phyloP scores from a whole-genome alignment of 495 filamentous ascomycete genomes.

The Cercophora newfieldiana region DNA sequence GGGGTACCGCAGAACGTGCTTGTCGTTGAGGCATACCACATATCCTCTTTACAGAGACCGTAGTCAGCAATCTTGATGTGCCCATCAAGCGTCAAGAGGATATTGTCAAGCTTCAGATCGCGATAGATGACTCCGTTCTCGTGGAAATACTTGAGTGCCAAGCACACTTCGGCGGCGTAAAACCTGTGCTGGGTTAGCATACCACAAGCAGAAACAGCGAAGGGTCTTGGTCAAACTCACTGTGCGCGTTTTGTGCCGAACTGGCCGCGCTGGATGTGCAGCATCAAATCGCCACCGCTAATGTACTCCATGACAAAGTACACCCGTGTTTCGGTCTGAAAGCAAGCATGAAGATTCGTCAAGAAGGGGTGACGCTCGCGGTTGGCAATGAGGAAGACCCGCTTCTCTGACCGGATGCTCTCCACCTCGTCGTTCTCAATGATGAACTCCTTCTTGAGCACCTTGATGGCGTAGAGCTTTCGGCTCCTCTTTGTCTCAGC shows the following conservation, averaged over 20 bases:
- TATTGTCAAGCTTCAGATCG: conserved; percentile 99
- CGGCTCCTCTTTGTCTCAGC: conserved; percentile 92
- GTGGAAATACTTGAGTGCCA: conserved; percentile 98
- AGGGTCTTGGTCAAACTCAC: conserved; percentile 52
- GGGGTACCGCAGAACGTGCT: conserved; percentile 99
- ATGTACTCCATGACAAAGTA: conserved; percentile 99
- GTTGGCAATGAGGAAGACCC: conserved; percentile 95
- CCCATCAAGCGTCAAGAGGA: conserved; percentile 90
- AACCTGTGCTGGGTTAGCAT: conserved; percentile 58
- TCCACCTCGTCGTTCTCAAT: conserved; percentile 99
- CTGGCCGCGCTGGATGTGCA: conserved; percentile 96
- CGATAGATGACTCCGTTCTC: conserved; percentile 99
- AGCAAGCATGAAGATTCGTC: conserved; percentile 93
- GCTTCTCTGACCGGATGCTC: conserved; percentile 95
- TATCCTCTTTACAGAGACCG: conserved; percentile 98
- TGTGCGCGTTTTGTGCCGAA: conserved; percentile 96
- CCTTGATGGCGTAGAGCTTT: conserved; percentile 97
- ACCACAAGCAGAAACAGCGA: neutral
- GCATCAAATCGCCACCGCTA: conserved; percentile 97
- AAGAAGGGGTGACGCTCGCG: conserved; percentile 97
- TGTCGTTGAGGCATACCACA: conserved; percentile 97
- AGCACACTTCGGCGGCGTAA: conserved; percentile 95
- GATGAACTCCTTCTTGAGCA: conserved; percentile 99
- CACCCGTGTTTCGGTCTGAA: conserved; percentile 97
- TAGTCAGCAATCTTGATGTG: conserved; percentile 99